Evolutionary conservation across 345 rosid genomes (phyloP).

Genomic region (Syzygium grande): DNA sequence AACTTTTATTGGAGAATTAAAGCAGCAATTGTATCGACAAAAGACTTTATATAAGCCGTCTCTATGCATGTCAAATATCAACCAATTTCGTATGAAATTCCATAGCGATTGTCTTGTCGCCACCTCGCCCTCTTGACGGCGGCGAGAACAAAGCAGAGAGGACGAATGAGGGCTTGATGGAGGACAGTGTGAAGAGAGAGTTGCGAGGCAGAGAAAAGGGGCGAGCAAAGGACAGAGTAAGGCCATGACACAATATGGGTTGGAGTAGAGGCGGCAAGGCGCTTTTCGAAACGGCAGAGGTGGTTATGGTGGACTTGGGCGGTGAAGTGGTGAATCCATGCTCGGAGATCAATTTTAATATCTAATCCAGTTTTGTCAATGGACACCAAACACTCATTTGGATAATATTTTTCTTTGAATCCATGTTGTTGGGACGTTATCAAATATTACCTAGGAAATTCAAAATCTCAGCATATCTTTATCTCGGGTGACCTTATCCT

Average conservation of each 20-base stretch:
- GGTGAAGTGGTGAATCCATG: not conserved
- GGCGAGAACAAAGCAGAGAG: not conserved
- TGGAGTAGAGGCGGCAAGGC: fast-evolving
- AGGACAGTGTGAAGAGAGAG: not conserved
- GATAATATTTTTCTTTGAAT: not conserved
- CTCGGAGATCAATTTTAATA: not conserved
- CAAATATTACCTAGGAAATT: not conserved
- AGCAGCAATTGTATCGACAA: too few relatives aligned
- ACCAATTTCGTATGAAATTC: too few relatives aligned
- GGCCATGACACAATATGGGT: not conserved
- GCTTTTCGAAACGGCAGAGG: not conserved
- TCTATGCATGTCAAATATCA: too few relatives aligned
- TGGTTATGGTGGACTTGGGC: not conserved
- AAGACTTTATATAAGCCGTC: too few relatives aligned
- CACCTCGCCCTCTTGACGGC: not conserved
- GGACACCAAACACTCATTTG: not conserved
- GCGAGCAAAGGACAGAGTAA: not conserved
- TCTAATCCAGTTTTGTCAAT: not conserved
- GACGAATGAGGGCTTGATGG: too few relatives aligned
- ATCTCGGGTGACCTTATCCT: not conserved
- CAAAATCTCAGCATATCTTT: not conserved
- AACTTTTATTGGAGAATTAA: too few relatives aligned
- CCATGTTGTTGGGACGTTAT: fast-evolving
- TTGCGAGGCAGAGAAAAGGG: not conserved
- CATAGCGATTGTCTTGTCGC: not conserved